Evolutionary conservation across 176 grass and related monocot species (phyloP).

Genomic region (bread wheat (Triticum aestivum)): IWGSC_CS_RefSeq_v2.1 NC_057794.1:520718873-520719372

Average conservation of each 20-base stretch:
- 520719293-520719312: neutral
- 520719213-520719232: neutral
- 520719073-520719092: neutral
- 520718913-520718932: too few species aligned
- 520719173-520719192: neutral
- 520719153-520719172: conserved; percentile 19
- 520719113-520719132: neutral
- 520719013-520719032: neutral
- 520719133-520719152: neutral
- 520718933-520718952: neutral
- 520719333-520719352: neutral
- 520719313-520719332: neutral
- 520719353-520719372: neutral
- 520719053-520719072: conserved; percentile 27
- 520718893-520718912: neutral
- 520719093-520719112: neutral
- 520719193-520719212: neutral
- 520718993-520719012: neutral
- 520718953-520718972: neutral
- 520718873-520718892: neutral
- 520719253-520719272: neutral
- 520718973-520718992: neutral
- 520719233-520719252: neutral
- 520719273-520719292: neutral
- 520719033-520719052: conserved; percentile 28